Conservation (phyloP, 306 rosid species). For the Clitoria ternatea region DNA sequence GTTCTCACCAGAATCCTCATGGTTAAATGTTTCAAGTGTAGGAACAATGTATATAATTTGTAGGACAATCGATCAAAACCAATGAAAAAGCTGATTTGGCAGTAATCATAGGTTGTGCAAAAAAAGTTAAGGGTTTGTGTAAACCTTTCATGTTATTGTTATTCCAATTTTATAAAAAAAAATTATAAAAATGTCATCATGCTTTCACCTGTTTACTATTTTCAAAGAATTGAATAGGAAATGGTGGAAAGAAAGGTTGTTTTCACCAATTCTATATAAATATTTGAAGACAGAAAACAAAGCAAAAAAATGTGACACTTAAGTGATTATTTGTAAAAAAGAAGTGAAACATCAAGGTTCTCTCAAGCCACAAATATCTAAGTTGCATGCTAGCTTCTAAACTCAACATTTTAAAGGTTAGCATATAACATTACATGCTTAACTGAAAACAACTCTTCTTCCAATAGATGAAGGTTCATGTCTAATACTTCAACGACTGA, state of each 20-base stretch:
- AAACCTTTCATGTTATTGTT: neutral
- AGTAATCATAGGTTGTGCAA: neutral
- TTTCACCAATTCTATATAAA: neutral
- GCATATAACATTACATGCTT: neutral
- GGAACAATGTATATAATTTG: neutral
- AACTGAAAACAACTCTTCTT: neutral
- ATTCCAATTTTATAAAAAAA: neutral
- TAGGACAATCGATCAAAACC: neutral
- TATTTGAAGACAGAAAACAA: neutral
- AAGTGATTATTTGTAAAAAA: neutral
- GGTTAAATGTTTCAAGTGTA: neutral
- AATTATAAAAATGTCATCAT: neutral
- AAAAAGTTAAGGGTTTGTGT: neutral
- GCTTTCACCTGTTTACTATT: neutral
- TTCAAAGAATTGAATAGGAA: neutral
- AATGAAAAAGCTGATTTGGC: neutral
- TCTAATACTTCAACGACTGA: neutral
- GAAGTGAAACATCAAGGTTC: neutral
- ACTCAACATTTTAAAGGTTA: neutral
- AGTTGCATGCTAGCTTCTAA: neutral
- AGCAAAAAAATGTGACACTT: neutral
- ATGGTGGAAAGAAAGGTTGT: neutral
- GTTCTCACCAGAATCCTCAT: neutral
- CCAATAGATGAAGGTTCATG: neutral
- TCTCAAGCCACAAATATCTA: neutral